Evolutionary conservation across 257 asterid species (phyloP).

Genomic region (Gentiana macrophylla): DNA sequence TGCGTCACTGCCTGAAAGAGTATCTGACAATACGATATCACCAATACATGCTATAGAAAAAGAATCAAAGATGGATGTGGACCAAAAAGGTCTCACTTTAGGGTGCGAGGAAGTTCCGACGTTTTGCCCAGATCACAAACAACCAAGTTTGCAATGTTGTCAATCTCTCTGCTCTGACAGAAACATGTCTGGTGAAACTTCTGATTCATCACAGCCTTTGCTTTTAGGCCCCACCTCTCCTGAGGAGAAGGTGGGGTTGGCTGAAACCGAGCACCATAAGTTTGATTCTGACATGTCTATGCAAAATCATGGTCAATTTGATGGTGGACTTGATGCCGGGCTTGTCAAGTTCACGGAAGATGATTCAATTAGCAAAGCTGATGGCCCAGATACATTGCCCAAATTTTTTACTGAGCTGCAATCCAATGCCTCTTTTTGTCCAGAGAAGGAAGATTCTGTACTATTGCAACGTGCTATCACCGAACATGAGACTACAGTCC

Average conservation of each 20-base stretch:
- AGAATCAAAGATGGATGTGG: neutral
- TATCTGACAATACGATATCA: conserved; percentile 1
- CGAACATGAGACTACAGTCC: conserved; percentile 26
- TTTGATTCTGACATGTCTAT: conserved; percentile 18
- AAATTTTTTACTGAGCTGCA: conserved; percentile 28
- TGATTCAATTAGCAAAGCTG: conserved; percentile 18
- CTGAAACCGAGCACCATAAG: conserved; percentile 16
- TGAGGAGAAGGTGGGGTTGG: conserved; percentile 13
- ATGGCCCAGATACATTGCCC: conserved; percentile 17
- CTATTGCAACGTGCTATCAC: conserved; percentile 22
- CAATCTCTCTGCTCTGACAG: conserved; percentile 6
- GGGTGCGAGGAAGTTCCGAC: conserved; percentile 6
- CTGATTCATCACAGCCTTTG: conserved; percentile 17
- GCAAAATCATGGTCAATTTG: conserved; percentile 19
- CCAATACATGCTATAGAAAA: neutral
- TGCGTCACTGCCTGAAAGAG: neutral
- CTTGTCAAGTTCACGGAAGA: conserved; percentile 16
- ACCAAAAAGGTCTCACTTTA: conserved; percentile 10
- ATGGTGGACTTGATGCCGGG: conserved; percentile 13
- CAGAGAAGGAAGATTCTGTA: conserved; percentile 33
- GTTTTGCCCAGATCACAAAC: conserved; percentile 6
- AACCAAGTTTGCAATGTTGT: conserved; percentile 11
- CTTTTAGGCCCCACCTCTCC: conserved; percentile 13
- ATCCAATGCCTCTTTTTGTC: conserved; percentile 29
- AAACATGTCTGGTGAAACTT: conserved; percentile 8